Evolutionary conservation across 495 filamentous ascomycete genomes (phyloP), one percentile per base, ranked within the genome.

Genomic region (Annulohypoxylon maeteangense): DNA sequence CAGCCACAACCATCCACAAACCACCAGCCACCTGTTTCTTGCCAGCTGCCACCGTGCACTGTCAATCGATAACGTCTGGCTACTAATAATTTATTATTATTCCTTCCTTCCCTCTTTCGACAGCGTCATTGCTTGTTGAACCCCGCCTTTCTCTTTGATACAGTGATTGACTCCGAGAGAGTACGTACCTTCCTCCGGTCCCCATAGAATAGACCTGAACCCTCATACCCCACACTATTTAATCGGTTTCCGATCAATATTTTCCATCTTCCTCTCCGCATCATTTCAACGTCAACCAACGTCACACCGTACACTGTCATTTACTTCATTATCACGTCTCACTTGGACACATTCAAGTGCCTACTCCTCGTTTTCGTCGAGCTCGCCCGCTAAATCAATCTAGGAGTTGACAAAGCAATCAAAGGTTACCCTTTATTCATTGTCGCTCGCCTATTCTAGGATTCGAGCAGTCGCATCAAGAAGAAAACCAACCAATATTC

Each of bases 1-100:
- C 73, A 77, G 76, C 75, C 78, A 77, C 78, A 75, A 65, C 60
- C 67, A 67, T 50, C 54, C 65, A 63, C 68, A 53, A 29, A 42
- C 42, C 68, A 78, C 60, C 64, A 76, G 72, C 75, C 78, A 78
- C 79, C 74, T 74, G 54, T 74, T 44, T 67, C 40, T 74, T 73
- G 74, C 72, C 74, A 76, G 76, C 76, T 75, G 73, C 64, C 61
- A 67, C 60, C 40, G 60, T 32, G 58, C 75, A 54, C 76, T 76
- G 72, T 74, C 78, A 75, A 80, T 78, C 80, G 40, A 44, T 44
- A 44, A 77, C 76, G 71, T 54, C 61, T 72, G 48, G 56, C 44
- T 42, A 42, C 32, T 67, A 65, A 65, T 65, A 65, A 40, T 60
- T 65, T 68, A 62, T 66, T 56, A 55, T 71, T 65, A 42, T 61